A percentile compares a stretch with the other conserved stretches of the same genome.
These are phyloP conservation scores for Boletus holoroseus DNA, from an alignment of 1,284 basidiomycete genomes.

Conservation along the genomic window DNA sequence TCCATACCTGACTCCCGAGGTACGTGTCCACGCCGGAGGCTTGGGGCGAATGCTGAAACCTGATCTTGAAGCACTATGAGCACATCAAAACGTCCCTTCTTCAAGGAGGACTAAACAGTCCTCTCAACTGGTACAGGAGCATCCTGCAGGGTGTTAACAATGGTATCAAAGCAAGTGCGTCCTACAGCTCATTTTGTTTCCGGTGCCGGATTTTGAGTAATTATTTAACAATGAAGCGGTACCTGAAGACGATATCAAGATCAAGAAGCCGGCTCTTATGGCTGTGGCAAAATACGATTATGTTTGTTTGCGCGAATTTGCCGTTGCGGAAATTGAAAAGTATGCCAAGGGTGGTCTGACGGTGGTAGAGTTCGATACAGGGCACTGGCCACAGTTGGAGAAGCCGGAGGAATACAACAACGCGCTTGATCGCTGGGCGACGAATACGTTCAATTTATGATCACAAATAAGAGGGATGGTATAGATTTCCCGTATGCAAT, in stretches of 20 bases:
- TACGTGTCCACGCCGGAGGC: constrained; percentile 5
- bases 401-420: constrained; percentile 27
- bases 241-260: constrained; percentile 22
- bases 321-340: constrained; percentile 24
- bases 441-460: constrained; percentile 19
- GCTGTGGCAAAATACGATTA: constrained; percentile 31
- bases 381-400: constrained; percentile 32
- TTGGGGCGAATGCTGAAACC: neutral
- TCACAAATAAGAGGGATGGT: neutral
- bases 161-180: constrained; percentile 22
- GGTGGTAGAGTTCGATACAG: constrained; percentile 29
- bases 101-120: constrained; percentile 29
- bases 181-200: neutral
- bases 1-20: constrained; percentile 34
- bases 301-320: constrained; percentile 24
- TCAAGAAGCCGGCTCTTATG: constrained; percentile 31
- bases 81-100: constrained; percentile 21
- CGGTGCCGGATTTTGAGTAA: neutral
- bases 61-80: constrained; percentile 28
- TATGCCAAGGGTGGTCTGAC: constrained; percentile 28
- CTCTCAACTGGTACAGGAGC: constrained; percentile 31
- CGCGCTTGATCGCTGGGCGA: constrained; percentile 31
- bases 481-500: constrained; percentile 7
- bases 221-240: constrained; percentile 18
- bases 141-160: constrained; percentile 25